Conservation (phyloP, 169 alveolate species). For the Neospora caninum region DNA sequence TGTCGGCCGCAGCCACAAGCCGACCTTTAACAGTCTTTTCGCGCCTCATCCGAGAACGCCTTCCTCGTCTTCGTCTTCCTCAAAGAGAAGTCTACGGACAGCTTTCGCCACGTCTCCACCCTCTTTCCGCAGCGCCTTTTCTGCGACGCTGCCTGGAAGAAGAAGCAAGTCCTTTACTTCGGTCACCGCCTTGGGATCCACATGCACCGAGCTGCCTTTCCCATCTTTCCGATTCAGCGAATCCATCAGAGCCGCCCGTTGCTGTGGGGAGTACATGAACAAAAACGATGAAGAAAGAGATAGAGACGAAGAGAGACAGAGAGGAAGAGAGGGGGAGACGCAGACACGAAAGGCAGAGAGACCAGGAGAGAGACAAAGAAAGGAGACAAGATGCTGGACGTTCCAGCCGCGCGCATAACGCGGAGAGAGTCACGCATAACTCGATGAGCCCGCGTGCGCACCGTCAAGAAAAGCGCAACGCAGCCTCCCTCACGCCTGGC, state of each 20-base stretch:
- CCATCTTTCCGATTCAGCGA: constrained; percentile 9
- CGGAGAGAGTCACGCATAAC: too few relatives aligned
- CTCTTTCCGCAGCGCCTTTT: neutral
- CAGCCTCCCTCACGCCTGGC: too few relatives aligned
- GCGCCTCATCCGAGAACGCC: neutral
- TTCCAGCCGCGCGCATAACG: too few relatives aligned
- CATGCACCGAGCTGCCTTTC: neutral
- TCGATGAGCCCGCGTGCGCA: too few relatives aligned
- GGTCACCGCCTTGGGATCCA: constrained; percentile 17
- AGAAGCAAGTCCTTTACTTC: constrained; percentile 3
- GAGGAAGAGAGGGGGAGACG: neutral
- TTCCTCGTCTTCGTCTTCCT: neutral
- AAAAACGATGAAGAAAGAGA: neutral
- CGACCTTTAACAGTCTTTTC: too few relatives aligned
- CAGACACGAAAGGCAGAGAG: neutral
- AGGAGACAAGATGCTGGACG: too few relatives aligned
- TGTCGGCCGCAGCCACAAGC: too few relatives aligned
- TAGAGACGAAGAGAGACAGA: neutral
- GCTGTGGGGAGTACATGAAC: neutral
- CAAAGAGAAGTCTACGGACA: neutral
- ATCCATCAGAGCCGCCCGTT: constrained; percentile 27
- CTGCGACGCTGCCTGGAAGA: neutral
- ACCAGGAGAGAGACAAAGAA: too few relatives aligned
- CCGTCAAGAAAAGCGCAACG: too few relatives aligned
- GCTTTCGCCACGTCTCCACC: constrained; percentile 24